phyloP scores from a whole-genome alignment of 495 filamentous ascomycete species.

The Xylaria nigripes region DNA sequence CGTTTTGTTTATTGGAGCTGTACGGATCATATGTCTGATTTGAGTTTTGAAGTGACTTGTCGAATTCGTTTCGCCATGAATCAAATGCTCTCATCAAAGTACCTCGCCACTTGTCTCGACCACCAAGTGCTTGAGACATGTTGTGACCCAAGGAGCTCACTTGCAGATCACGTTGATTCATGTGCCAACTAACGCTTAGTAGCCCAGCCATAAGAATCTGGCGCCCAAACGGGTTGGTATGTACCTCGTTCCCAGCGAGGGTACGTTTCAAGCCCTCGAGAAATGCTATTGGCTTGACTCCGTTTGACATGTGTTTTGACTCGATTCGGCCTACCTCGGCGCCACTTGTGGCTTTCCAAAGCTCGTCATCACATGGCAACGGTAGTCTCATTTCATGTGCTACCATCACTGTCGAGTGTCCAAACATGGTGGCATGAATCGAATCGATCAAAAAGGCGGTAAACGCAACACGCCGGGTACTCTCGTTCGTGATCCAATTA shows the following conservation, averaged over 20 bases:
- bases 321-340: constrained; percentile 85
- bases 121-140: constrained; percentile 69
- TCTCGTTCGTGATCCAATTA: constrained; percentile 92
- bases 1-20: constrained; percentile 38
- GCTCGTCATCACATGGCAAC: constrained; percentile 83
- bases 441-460: constrained; percentile 94
- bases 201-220: constrained; percentile 92
- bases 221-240: constrained; percentile 92
- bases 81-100: constrained; percentile 86
- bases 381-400: constrained; percentile 91
- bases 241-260: constrained; percentile 75
- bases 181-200: constrained; percentile 91
- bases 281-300: constrained; percentile 80
- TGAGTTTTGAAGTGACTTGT: constrained; percentile 57
- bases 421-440: constrained; percentile 96
- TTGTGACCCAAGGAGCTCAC: constrained; percentile 76
- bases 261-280: constrained; percentile 88
- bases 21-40: constrained; percentile 41
- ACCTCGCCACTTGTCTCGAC: constrained; percentile 86
- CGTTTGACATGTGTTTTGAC: constrained; percentile 69
- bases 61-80: constrained; percentile 90
- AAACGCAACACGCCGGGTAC: constrained; percentile 83
- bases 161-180: constrained; percentile 95
- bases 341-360: constrained; percentile 89
- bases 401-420: constrained; percentile 94